phyloP scores from a whole-genome alignment of 805 yeast species.

The Yamadazyma ubonensis region DNA sequence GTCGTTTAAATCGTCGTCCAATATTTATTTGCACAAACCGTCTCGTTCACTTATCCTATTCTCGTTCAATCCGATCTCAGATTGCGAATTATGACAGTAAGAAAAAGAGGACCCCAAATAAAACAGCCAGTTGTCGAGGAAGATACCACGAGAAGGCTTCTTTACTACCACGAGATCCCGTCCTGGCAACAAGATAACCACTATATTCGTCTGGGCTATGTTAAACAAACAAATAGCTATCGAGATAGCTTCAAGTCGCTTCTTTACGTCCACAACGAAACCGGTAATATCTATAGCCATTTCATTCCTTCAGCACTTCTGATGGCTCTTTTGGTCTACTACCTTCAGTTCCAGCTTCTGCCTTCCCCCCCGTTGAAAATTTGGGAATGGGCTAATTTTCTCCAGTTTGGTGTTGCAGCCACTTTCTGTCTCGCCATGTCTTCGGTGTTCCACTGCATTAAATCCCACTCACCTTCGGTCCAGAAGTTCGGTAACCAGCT shows the following conservation, averaged over 20 bases:
- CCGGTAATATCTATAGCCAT: constrained; percentile 71
- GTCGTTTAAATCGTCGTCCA: too few species aligned
- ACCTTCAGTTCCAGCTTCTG: constrained; percentile 19
- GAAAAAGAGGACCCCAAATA: background rate
- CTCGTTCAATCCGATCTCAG: too few species aligned
- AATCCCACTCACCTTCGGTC: constrained; percentile 60
- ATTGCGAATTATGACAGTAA: background rate
- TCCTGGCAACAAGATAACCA: constrained; percentile 77
- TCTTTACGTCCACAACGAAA: constrained; percentile 62
- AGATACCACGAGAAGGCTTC: background rate
- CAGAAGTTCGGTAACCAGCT: constrained; percentile 61
- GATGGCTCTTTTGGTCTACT: constrained; percentile 20
- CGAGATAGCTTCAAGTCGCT: constrained; percentile 48
- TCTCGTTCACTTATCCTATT: too few species aligned
- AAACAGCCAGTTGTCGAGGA: background rate
- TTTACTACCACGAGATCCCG: constrained; percentile 55
- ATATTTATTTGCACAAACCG: too few species aligned
- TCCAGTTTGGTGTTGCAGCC: constrained; percentile 57
- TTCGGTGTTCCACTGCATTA: constrained; percentile 64
- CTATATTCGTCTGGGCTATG: constrained; percentile 62
- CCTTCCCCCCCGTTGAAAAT: background rate
- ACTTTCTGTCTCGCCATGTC: constrained; percentile 60
- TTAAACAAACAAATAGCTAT: constrained; percentile 52
- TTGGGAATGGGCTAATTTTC: constrained; percentile 51
- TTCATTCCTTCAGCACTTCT: constrained; percentile 48